Evolutionary conservation across 805 yeast species (phyloP), one percentile per base, ranked within the genome.

Genomic region (Saccharomycopsis sp.): DNA sequence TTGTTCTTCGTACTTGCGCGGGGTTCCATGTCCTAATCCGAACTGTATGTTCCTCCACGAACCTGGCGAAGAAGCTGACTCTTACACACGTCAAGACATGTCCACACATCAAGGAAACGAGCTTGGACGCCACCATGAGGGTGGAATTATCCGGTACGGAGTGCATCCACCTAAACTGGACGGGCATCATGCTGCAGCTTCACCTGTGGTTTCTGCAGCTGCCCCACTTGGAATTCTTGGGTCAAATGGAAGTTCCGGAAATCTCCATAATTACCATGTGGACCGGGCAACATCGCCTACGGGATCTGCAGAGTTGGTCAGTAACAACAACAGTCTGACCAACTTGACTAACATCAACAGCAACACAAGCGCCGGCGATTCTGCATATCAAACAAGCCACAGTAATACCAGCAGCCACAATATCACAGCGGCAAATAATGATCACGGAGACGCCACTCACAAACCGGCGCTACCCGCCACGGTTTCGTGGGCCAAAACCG

Each of bases 51-150:
- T 94, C 68, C 78, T 94, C 67, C 99, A 94, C 71, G 99, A 94
- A 73, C 99, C 99, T 3, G 99, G 99, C 60, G 99, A 94, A 76
- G 99, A 94, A 72, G 98, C 98, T 1, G 99, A 94, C 67, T 87
- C 96, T 9, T 93, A 89, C 73, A 89, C 96, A 25, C 84, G 97
- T 72, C 63, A 59, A 56, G 96, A 89, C 68, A 77, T 89, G 67
- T 84, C 91, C 3, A 87, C 94, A 2, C 86, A 88, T 69, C 84
- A 83, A 64, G 83, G 84, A 65, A 77, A 82, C 63, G 83, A 80
- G 66, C 81, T 82, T 80, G 69, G 68, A 15, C 60, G 66, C 34
- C 62, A 64, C n/a, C 57, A 62, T 55, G 63, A 60, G 52, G 64
- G 65, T 22, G 60, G 58, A 7, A 58, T 56, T 3, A 73, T 73